A percentile compares a stretch with the other conserved stretches of the same genome.
Conservation (phyloP, 2,329 filamentous ascomycete species). For the Pseudogymnoascus sp. region DNA sequence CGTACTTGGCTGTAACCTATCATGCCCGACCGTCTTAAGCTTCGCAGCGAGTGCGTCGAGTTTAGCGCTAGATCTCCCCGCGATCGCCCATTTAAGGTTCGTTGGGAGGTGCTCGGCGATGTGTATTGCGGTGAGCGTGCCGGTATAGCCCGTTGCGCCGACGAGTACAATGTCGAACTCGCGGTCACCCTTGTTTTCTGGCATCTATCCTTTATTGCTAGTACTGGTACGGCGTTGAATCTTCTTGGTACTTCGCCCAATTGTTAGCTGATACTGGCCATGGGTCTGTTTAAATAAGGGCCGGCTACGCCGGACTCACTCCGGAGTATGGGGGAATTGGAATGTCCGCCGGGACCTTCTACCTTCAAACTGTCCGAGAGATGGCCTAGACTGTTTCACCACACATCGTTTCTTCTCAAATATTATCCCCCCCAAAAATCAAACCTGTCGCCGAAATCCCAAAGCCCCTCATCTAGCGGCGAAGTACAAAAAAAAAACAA, state of each 20-base stretch:
- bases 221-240: not conserved
- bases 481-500: too few relatives aligned
- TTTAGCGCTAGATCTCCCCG: conserved; percentile 69
- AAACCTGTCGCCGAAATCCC: too few relatives aligned
- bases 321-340: not conserved
- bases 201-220: not conserved
- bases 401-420: too few relatives aligned
- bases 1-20: conserved; percentile 63
- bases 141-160: conserved; percentile 75
- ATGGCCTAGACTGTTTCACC: too few relatives aligned
- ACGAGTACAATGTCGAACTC: conserved; percentile 58
- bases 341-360: not conserved
- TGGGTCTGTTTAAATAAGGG: not conserved
- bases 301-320: not conserved
- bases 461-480: too few relatives aligned
- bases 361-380: not conserved
- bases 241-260: not conserved
- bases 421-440: too few relatives aligned
- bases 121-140: conserved; percentile 66
- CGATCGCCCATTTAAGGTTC: conserved; percentile 78
- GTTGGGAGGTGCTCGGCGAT: conserved; percentile 63
- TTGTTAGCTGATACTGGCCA: not conserved
- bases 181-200: conserved; percentile 11
- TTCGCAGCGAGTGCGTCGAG: conserved; percentile 60
- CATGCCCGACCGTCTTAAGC: conserved; percentile 56